These are phyloP conservation scores for Puccinia hordei DNA, from an alignment of 1,284 basidiomycete species.

Conservation along the genomic window DNA sequence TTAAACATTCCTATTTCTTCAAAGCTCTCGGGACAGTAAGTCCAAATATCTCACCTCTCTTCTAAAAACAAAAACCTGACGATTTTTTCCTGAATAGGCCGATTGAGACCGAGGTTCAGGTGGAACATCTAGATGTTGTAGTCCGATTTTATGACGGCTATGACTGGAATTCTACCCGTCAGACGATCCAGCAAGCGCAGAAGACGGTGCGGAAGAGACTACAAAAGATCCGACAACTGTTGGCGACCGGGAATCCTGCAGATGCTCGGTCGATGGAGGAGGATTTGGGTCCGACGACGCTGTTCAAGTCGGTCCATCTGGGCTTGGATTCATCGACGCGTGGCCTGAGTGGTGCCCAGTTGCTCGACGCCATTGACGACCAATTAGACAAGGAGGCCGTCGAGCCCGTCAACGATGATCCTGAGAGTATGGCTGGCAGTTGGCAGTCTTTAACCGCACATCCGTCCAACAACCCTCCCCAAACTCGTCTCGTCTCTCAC, in stretches of 20 bases:
- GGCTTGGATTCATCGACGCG: slow-evolving; percentile 68
- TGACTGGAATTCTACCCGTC: slow-evolving; percentile 85
- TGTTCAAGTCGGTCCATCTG: slow-evolving; percentile 88
- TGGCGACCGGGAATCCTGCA: slow-evolving; percentile 84
- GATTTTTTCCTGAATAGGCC: slow-evolving; percentile 10
- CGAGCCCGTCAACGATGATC: slow-evolving; percentile 14
- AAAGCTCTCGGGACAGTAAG: slow-evolving; percentile 38
- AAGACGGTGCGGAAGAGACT: slow-evolving; percentile 82
- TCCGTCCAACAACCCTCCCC: slow-evolving; percentile 4
- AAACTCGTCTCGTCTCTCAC: neutral
- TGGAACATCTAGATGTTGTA: slow-evolving; percentile 68
- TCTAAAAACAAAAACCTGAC: neutral
- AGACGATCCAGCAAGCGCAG: slow-evolving; percentile 81
- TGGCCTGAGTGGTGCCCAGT: slow-evolving; percentile 71
- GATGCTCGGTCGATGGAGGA: slow-evolving; percentile 75
- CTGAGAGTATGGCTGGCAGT: slow-evolving; percentile 38
- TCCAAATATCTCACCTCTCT: neutral
- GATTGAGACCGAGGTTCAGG: slow-evolving; percentile 32
- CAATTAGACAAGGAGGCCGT: slow-evolving; percentile 68
- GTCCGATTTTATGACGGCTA: slow-evolving; percentile 85
- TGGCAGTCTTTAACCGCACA: slow-evolving; percentile 45
- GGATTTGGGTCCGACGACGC: slow-evolving; percentile 69
- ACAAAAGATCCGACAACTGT: slow-evolving; percentile 85
- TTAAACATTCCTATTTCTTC: neutral
- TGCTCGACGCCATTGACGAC: slow-evolving; percentile 82